phyloP scores from a whole-genome alignment of 306 rosid genomes.

The Potentilla sterilis region DNA sequence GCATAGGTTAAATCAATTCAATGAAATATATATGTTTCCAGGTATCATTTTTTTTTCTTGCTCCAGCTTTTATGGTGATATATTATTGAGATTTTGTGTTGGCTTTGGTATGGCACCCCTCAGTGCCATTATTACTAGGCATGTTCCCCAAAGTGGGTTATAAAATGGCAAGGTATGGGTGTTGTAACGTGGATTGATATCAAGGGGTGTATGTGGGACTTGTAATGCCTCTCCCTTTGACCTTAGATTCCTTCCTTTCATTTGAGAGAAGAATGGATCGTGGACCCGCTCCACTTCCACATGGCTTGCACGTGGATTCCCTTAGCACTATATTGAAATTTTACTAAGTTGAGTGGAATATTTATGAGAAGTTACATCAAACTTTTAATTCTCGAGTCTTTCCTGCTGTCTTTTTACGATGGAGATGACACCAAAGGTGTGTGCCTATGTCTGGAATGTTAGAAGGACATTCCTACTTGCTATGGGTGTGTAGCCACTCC shows the following conservation, averaged over 20 bases:
- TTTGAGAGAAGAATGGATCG: slow-evolving; percentile 10
- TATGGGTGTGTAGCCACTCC: too few species aligned
- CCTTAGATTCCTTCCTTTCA: slow-evolving; percentile 18
- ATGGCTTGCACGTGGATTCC: slow-evolving; percentile 54
- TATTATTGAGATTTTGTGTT: slow-evolving; percentile 31
- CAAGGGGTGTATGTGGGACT: slow-evolving; percentile 18
- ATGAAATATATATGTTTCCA: slow-evolving; percentile 35
- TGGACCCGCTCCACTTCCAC: slow-evolving; percentile 44
- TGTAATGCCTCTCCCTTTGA: slow-evolving; percentile 23
- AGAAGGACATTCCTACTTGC: too few species aligned
- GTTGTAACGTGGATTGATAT: slow-evolving; percentile 20
- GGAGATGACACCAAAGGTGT: too few species aligned
- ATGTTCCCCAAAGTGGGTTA: slow-evolving; percentile 43
- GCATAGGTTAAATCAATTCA: slow-evolving; percentile 35
- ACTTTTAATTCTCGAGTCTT: too few species aligned
- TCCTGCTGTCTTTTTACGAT: too few species aligned
- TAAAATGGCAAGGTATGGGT: slow-evolving; percentile 21
- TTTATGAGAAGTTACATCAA: not conserved
- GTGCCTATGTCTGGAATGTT: too few species aligned
- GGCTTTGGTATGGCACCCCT: slow-evolving; percentile 15
- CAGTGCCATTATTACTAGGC: slow-evolving; percentile 39
- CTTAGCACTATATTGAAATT: not conserved
- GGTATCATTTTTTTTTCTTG: not conserved
- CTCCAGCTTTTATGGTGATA: slow-evolving; percentile 8
- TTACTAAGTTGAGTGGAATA: too few species aligned